A percentile compares a stretch with the other conserved stretches of the same genome.
Conservation (phyloP, 176 grass and related monocot genomes). For the Miscanthus lutarioriparius region DNA sequence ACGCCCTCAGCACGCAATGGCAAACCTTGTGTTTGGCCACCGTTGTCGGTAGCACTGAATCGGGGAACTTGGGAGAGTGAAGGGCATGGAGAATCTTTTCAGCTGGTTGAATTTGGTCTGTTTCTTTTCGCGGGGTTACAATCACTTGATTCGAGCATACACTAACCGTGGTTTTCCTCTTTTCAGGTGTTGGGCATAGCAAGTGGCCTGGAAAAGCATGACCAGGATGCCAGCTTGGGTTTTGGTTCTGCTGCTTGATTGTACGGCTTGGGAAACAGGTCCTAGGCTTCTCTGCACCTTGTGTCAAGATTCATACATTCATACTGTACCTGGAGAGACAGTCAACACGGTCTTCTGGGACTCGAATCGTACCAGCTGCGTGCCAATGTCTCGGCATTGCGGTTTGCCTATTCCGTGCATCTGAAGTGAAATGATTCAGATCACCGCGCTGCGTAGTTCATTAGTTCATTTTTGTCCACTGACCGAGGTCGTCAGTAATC, state of each 20-base stretch:
- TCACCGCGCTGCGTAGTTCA: background rate
- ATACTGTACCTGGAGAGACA: slow-evolving; percentile 24
- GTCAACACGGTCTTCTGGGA: slow-evolving; percentile 31
- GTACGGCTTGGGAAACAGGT: background rate
- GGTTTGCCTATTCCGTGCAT: background rate
- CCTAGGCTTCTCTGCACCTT: background rate
- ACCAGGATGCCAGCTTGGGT: slow-evolving; percentile 25
- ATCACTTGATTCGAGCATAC: slow-evolving; percentile 2
- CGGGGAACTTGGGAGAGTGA: slow-evolving; percentile 9
- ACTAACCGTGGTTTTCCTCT: slow-evolving; percentile 27
- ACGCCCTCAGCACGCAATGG: slow-evolving; percentile 25
- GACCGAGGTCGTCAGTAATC: background rate
- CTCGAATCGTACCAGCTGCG: slow-evolving; percentile 1
- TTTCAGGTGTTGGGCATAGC: slow-evolving; percentile 30
- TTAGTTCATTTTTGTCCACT: background rate
- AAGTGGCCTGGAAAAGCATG: slow-evolving; percentile 25
- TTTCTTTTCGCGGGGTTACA: background rate
- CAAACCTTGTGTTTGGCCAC: slow-evolving; percentile 11
- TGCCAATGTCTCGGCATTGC: background rate
- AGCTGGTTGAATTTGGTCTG: slow-evolving; percentile 32
- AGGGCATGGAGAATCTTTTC: background rate
- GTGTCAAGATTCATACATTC: slow-evolving; percentile 15
- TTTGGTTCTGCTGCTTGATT: slow-evolving; percentile 4
- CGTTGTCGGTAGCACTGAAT: slow-evolving; percentile 35
- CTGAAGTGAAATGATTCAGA: background rate